Percentiles rank a stretch among this genome's conserved stretches.
Conservation (phyloP, 208 protist species). For the Crithidia expoeki region DNA sequence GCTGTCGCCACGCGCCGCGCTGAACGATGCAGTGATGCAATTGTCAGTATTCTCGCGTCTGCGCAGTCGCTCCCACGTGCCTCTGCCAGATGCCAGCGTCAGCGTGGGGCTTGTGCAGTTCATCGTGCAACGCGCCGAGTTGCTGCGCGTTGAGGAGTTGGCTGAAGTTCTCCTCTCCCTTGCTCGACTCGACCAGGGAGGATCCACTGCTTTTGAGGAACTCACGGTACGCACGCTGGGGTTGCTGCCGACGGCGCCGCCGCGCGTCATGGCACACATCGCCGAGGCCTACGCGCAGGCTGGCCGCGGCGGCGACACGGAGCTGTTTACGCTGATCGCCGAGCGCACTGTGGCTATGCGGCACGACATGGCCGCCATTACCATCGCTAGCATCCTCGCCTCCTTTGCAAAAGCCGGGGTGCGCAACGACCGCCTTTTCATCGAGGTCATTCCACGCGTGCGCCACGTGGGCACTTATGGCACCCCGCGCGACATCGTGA, state of each 20-base stretch:
- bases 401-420: conserved; percentile 69
- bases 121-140: conserved; percentile 9
- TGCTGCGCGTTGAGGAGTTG: conserved; percentile 43
- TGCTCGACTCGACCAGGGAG: conserved; percentile 39
- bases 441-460: conserved; percentile 81
- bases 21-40: conserved; percentile 38
- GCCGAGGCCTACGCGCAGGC: conserved; percentile 58
- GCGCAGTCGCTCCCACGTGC: not conserved
- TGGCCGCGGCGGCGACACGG: conserved; percentile 39
- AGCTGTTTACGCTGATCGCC: conserved; percentile 78
- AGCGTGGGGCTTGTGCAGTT: conserved; percentile 4
- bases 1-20: not conserved
- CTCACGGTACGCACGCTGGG: conserved; percentile 61
- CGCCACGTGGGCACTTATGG: conserved; percentile 82
- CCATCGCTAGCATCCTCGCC: conserved; percentile 68
- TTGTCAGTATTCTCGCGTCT: conserved; percentile 45
- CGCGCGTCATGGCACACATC: conserved; percentile 52
- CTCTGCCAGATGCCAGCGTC: not conserved
- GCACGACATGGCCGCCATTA: conserved; percentile 62
- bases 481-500: conserved; percentile 67
- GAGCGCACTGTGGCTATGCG: conserved; percentile 68
- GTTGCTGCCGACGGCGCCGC: conserved; percentile 53
- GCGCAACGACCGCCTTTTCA: conserved; percentile 77
- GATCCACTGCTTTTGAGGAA: conserved; percentile 14
- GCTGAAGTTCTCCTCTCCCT: conserved; percentile 76